phyloP scores from a whole-genome alignment of 805 yeast genomes.

The Isabelozyma heimii region DNA sequence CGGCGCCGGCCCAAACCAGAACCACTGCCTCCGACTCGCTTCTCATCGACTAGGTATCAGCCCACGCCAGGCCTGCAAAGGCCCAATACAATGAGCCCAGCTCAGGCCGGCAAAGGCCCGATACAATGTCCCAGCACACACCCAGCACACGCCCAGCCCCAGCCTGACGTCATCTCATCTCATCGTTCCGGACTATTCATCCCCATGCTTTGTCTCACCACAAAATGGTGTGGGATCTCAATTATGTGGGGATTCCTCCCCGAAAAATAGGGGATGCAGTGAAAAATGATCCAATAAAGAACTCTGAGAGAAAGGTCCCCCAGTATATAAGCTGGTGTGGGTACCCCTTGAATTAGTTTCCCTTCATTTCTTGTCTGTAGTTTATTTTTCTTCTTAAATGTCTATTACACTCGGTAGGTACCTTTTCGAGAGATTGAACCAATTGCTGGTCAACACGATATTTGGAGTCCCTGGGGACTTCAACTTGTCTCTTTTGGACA shows the following conservation, averaged over 20 bases:
- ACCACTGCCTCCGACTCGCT: background rate
- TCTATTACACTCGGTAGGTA: slow-evolving; percentile 37
- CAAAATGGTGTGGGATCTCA: background rate
- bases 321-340: too few relatives aligned
- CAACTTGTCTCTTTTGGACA: slow-evolving; percentile 37
- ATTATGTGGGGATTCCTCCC: background rate
- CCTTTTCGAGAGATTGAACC: slow-evolving; percentile 39
- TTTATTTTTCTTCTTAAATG: slow-evolving; percentile 18
- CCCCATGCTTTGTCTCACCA: too few relatives aligned
- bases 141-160: background rate
- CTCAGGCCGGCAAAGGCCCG: too few relatives aligned
- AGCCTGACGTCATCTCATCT: too few relatives aligned
- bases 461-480: slow-evolving; percentile 43
- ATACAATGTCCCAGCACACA: too few relatives aligned
- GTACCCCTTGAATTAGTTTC: background rate
- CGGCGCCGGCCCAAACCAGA: background rate
- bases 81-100: too few relatives aligned
- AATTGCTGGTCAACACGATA: slow-evolving; percentile 33
- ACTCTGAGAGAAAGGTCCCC: too few relatives aligned
- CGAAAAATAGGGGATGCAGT: background rate
- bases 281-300: too few relatives aligned
- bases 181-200: too few relatives aligned
- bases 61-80: background rate
- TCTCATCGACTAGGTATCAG: background rate
- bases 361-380: background rate